phyloP scores from a whole-genome alignment of 2,329 filamentous ascomycete genomes.

The Juglanconis oblonga region DNA sequence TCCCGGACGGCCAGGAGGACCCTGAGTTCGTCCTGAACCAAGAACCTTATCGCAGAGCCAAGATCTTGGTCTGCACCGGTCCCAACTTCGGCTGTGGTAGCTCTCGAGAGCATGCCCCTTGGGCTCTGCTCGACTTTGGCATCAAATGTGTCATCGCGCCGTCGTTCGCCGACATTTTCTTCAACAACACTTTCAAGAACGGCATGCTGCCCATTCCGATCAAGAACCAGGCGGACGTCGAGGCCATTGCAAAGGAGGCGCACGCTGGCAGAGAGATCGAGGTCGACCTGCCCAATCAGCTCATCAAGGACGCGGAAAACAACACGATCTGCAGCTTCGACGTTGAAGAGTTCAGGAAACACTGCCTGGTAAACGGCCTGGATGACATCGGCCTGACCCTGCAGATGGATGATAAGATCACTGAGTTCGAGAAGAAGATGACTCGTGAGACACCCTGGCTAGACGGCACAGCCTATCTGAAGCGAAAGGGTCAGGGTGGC shows the following conservation, averaged over 20 bases:
- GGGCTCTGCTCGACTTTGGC: conserved; percentile 94
- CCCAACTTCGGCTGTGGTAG: conserved; percentile 94
- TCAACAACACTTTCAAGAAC: conserved; percentile 99
- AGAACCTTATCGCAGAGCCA: conserved; percentile 77
- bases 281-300: conserved; percentile 82
- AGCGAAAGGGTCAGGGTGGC: conserved; percentile 52
- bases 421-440: conserved; percentile 74
- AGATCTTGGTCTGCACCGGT: conserved; percentile 89
- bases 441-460: conserved; percentile 83
- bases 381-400: conserved; percentile 96
- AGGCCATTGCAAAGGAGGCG: conserved; percentile 73
- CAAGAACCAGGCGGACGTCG: conserved; percentile 61
- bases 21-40: conserved; percentile 85
- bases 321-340: conserved; percentile 76
- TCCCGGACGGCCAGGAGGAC: conserved; percentile 70
- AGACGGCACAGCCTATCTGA: conserved; percentile 80
- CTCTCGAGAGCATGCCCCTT: conserved; percentile 92
- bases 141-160: conserved; percentile 92
- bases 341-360: conserved; percentile 89
- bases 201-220: conserved; percentile 91
- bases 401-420: conserved; percentile 87
- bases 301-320: conserved; percentile 73
- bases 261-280: conserved; percentile 79
- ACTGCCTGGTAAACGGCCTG: conserved; percentile 88
- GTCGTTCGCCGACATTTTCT: conserved; percentile 88